Conservation (phyloP, 2,329 filamentous ascomycete species). For the Verticillium zaregamsianum region DNA sequence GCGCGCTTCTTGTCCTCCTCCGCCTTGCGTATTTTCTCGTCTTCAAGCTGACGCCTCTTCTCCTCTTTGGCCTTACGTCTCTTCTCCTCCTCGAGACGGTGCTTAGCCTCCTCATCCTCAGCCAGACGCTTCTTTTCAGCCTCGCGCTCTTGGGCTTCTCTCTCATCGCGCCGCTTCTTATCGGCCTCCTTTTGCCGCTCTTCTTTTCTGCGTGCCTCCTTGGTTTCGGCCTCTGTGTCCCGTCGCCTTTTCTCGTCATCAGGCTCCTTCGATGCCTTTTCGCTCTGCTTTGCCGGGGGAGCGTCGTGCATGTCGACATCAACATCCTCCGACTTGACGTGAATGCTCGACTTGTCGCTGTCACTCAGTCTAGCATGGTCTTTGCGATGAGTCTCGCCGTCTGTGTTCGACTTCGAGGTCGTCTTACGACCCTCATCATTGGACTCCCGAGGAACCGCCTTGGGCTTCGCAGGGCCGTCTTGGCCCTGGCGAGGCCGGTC, state of each 20-base stretch:
- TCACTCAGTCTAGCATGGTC: background rate
- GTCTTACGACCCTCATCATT: slow-evolving; percentile 13
- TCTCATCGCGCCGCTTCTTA: slow-evolving; percentile 9
- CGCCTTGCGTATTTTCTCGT: slow-evolving; percentile 23
- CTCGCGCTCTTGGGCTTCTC: slow-evolving; percentile 3
- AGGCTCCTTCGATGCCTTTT: slow-evolving; percentile 28
- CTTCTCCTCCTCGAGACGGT: slow-evolving; percentile 25
- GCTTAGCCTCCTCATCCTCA: slow-evolving; percentile 27
- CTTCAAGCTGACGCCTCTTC: slow-evolving; percentile 24
- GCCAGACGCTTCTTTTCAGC: slow-evolving; percentile 23
- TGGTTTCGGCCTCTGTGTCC: slow-evolving; percentile 23
- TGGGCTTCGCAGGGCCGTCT: slow-evolving; percentile 29
- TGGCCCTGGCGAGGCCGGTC: slow-evolving; percentile 35
- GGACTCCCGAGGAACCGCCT: background rate
- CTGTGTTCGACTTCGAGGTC: background rate
- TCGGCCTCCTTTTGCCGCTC: slow-evolving; percentile 15
- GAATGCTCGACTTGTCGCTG: slow-evolving; percentile 45
- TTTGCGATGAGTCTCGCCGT: background rate
- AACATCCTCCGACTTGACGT: slow-evolving; percentile 52
- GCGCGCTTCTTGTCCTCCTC: slow-evolving; percentile 17
- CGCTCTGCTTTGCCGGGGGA: slow-evolving; percentile 21
- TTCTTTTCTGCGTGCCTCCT: slow-evolving; percentile 23
- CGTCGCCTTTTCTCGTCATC: slow-evolving; percentile 29
- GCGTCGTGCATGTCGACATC: slow-evolving; percentile 55
- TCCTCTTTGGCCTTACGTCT: slow-evolving; percentile 12